Evolutionary conservation across 768 basidiomycete genomes (phyloP).

Genomic region (Galerina sulciceps): DNA sequence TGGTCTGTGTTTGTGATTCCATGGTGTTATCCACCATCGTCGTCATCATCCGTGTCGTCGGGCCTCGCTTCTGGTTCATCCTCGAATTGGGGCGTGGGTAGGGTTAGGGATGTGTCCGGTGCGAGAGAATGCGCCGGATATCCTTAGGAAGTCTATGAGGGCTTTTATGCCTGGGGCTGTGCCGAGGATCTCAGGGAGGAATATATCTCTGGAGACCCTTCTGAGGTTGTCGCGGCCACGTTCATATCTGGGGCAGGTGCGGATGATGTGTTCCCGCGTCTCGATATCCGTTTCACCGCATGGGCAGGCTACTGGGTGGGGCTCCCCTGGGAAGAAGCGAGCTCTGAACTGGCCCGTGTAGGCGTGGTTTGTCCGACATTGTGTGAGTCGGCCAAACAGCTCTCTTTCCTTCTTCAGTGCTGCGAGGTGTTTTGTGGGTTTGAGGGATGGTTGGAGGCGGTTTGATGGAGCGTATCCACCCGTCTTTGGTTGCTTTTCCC

Average conservation of each 20-base stretch:
- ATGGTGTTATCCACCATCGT: not conserved
- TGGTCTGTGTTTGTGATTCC: too few species aligned
- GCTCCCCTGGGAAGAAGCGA: constrained; percentile 19
- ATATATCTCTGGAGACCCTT: constrained; percentile 1
- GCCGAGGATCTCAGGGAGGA: constrained; percentile 24
- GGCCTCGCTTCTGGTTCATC: constrained; percentile 3
- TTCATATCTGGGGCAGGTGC: constrained; percentile 23
- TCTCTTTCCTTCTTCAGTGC: constrained; percentile 13
- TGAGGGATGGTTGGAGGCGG: constrained; percentile 3
- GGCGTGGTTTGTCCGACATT: constrained; percentile 28
- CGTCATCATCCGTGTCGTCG: not conserved
- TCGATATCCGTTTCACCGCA: constrained; percentile 26
- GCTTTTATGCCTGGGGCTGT: constrained; percentile 24
- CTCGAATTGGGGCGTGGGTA: not conserved
- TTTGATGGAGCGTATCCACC: constrained; percentile 15
- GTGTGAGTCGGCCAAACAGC: constrained; percentile 21
- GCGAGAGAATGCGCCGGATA: constrained; percentile 21
- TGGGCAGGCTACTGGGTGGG: constrained; percentile 25
- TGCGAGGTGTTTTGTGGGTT: not conserved
- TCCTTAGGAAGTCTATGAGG: constrained; percentile 20
- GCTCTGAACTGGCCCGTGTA: constrained; percentile 21
- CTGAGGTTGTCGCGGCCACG: constrained; percentile 17
- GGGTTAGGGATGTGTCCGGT: not conserved
- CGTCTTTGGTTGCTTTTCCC: not conserved
- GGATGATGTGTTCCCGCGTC: constrained; percentile 28